phyloP scores from a whole-genome alignment of 2,329 filamentous ascomycete species.

The Botrytis tulipae region DNA sequence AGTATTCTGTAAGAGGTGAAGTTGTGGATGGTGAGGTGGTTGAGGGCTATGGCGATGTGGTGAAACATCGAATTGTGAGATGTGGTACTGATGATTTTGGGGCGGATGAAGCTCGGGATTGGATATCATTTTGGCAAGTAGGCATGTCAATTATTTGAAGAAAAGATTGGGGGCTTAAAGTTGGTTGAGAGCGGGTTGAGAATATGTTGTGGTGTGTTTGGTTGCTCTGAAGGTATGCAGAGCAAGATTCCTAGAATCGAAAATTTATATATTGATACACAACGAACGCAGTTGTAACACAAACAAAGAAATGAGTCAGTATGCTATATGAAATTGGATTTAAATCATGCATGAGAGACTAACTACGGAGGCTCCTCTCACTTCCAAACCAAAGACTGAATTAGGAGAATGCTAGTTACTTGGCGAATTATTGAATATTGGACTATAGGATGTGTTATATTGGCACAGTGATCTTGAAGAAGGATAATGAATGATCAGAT shows the following conservation, averaged over 20 bases:
- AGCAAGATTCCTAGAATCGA: background rate
- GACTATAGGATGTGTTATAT: background rate
- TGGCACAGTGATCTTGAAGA: background rate
- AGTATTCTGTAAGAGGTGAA: background rate
- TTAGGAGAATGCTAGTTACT: background rate
- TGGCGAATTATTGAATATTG: background rate
- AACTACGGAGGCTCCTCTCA: background rate
- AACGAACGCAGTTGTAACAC: background rate
- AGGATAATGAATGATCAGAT: background rate
- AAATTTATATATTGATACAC: background rate
- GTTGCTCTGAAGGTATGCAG: background rate
- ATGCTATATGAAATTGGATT: background rate
- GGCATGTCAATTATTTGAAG: too few species aligned
- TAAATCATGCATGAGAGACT: background rate
- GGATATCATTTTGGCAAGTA: background rate
- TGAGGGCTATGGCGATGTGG: background rate
- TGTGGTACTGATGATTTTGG: background rate
- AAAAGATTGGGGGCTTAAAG: background rate
- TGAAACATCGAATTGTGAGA: slow-evolving; percentile 7
- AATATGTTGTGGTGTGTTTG: background rate
- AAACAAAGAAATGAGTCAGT: background rate
- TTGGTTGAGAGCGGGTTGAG: background rate
- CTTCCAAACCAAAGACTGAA: background rate
- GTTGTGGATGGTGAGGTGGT: background rate
- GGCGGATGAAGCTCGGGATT: background rate